These are phyloP conservation scores for Solanum pennellii DNA, from an alignment of 257 asterid species.

Conservation along the genomic window DNA sequence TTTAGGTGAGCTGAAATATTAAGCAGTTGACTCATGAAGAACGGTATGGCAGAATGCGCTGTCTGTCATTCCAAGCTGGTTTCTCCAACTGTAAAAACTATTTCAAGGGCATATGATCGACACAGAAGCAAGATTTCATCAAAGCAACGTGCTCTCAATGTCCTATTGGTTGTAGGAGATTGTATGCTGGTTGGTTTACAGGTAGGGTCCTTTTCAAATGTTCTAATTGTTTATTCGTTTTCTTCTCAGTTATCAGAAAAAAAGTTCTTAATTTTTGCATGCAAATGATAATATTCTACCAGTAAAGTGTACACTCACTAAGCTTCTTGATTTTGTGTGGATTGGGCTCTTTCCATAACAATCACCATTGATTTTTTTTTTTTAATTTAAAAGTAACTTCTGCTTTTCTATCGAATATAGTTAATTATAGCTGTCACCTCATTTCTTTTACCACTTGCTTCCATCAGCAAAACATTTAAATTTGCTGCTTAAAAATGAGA, in stretches of 20 bases:
- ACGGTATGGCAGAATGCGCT: conserved; percentile 76
- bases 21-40: conserved; percentile 19
- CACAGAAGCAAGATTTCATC: conserved; percentile 59
- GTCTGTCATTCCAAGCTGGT: conserved; percentile 79
- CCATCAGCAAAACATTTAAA: neutral
- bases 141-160: conserved; percentile 59
- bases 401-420: neutral
- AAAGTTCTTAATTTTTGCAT: neutral
- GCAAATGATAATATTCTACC: neutral
- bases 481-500: neutral
- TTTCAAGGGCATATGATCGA: conserved; percentile 63
- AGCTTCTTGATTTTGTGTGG: neutral
- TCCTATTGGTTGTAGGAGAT: conserved; percentile 61
- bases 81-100: conserved; percentile 44
- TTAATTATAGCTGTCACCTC: neutral
- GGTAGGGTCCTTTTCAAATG: conserved; percentile 16
- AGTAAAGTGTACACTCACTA: neutral
- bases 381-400: neutral
- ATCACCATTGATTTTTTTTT: neutral
- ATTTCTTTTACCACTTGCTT: neutral
- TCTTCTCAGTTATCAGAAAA: neutral
- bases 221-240: neutral
- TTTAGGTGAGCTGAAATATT: neutral
- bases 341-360: neutral
- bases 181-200: conserved; percentile 70